Evolutionary conservation across 1,139 yeast species (phyloP).

Genomic region (Nadsonia starkeyi-henricii): DNA sequence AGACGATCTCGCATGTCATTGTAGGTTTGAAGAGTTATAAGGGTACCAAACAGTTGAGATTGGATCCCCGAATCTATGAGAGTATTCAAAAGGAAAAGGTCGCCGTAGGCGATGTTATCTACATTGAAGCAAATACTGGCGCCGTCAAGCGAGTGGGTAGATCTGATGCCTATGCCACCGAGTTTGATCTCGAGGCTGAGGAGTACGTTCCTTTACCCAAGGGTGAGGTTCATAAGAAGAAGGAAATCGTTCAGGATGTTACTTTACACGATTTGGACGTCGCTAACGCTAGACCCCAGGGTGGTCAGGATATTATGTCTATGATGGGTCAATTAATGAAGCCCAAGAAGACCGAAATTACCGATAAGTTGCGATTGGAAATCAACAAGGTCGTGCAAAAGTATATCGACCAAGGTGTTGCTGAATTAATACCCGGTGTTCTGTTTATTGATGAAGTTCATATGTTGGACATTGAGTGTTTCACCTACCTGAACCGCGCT

Average conservation of each 20-base stretch:
- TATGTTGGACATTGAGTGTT: slow-evolving; percentile 93
- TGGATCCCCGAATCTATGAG: slow-evolving; percentile 93
- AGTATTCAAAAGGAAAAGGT: slow-evolving; percentile 92
- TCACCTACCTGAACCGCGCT: slow-evolving; percentile 87
- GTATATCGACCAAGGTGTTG: slow-evolving; percentile 95
- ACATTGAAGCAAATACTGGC: slow-evolving; percentile 95
- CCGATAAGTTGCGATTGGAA: slow-evolving; percentile 85
- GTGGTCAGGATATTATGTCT: slow-evolving; percentile 94
- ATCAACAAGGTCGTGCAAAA: slow-evolving; percentile 93
- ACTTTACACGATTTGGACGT: slow-evolving; percentile 91
- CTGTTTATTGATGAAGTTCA: slow-evolving; percentile 94
- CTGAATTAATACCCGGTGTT: slow-evolving; percentile 96
- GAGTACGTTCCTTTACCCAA: slow-evolving; percentile 97
- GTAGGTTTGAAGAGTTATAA: slow-evolving; percentile 92
- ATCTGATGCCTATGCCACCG: slow-evolving; percentile 96
- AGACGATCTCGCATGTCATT: slow-evolving; percentile 85
- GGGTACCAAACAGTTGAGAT: slow-evolving; percentile 83
- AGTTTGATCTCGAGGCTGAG: slow-evolving; percentile 94
- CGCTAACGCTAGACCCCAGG: slow-evolving; percentile 95
- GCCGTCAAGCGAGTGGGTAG: slow-evolving; percentile 96
- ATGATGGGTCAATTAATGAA: slow-evolving; percentile 98
- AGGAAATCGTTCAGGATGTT: slow-evolving; percentile 95
- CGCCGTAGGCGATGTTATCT: slow-evolving; percentile 89
- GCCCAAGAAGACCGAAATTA: slow-evolving; percentile 96
- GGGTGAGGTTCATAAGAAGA: slow-evolving; percentile 97